Evolutionary conservation across 2,329 filamentous ascomycete species (phyloP).

Genomic region (Bipolaris bicolor): DNA sequence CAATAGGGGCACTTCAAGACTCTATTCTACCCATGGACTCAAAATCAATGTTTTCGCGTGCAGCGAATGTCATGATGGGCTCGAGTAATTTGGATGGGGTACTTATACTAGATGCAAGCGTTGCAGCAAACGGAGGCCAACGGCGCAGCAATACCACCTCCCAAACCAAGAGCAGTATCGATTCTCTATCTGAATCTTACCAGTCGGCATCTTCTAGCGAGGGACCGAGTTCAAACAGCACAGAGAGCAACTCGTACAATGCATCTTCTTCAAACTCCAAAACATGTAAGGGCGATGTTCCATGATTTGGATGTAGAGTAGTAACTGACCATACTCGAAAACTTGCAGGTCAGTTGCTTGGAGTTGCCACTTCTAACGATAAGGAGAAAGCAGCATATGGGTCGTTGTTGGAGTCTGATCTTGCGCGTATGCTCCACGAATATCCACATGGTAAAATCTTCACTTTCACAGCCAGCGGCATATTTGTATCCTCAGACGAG

Average conservation of each 20-base stretch:
- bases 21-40: slow-evolving; percentile 38
- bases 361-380: slow-evolving; percentile 21
- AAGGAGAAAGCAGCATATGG: slow-evolving; percentile 9
- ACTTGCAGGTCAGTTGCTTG: slow-evolving; percentile 28
- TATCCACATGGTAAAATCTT: slow-evolving; percentile 38
- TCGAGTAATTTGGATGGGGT: slow-evolving; percentile 45
- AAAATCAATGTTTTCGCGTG: slow-evolving; percentile 42
- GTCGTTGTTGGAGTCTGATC: slow-evolving; percentile 27
- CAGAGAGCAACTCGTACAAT: background rate
- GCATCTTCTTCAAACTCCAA: slow-evolving; percentile 15
- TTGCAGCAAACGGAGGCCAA: slow-evolving; percentile 30
- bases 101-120: slow-evolving; percentile 43
- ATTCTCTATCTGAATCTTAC: slow-evolving; percentile 14
- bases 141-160: slow-evolving; percentile 15
- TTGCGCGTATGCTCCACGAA: slow-evolving; percentile 30
- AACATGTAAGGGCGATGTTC: slow-evolving; percentile 15
- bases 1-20: slow-evolving; percentile 33
- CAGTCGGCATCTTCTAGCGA: slow-evolving; percentile 28
- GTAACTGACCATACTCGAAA: background rate
- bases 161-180: slow-evolving; percentile 6
- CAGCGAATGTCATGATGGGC: slow-evolving; percentile 40
- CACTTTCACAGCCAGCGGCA: slow-evolving; percentile 26
- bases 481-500: slow-evolving; percentile 30
- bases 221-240: slow-evolving; percentile 9
- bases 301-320: background rate